A percentile compares a stretch with the other conserved stretches of the same genome.
Conservation (phyloP, 164 flowering plant genomes). For the Magnolia officinalis region DNA sequence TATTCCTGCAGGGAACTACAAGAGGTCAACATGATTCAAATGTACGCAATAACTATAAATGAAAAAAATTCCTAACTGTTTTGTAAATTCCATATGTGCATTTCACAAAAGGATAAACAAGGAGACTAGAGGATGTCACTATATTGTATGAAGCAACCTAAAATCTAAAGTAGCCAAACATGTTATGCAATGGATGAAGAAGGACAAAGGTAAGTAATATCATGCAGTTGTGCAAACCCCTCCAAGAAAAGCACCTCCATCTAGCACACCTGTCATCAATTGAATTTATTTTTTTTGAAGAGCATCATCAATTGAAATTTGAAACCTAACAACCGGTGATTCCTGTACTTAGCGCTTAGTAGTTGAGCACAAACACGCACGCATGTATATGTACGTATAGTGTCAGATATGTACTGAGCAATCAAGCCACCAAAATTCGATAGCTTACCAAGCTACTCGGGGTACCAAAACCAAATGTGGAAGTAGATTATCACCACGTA, state of each 20-base stretch:
- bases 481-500: no score
- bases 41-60: not conserved
- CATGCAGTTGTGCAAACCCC: no score
- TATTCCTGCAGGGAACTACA: constrained; percentile 59
- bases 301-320: not conserved
- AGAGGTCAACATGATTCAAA: constrained; percentile 32
- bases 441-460: no score
- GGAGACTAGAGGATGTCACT: not conserved
- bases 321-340: not conserved
- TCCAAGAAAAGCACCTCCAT: not conserved
- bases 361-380: no score
- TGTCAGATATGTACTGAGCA: no score
- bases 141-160: not conserved
- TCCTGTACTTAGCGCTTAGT: not conserved
- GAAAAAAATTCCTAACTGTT: not conserved
- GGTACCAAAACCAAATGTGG: no score
- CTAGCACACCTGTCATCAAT: not conserved
- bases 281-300: no score
- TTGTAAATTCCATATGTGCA: not conserved
- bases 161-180: not conserved
- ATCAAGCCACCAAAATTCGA: no score
- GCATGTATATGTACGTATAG: no score
- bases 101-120: not conserved
- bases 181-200: no score
- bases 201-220: no score